Base-by-base conservation (phyloP, 164 flowering plant genomes). In the Dillenia turbinata region DNA sequence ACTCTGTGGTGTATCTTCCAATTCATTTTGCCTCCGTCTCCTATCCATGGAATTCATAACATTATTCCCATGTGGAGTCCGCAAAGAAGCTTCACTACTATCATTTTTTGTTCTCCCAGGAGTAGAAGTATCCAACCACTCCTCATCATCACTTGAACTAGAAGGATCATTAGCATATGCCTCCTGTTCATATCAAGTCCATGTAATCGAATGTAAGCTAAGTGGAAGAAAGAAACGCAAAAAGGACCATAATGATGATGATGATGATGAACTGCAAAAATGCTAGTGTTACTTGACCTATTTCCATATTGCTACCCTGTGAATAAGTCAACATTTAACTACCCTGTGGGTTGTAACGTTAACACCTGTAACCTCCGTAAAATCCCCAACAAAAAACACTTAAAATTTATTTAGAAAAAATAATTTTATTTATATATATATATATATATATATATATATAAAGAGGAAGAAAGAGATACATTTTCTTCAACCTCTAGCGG, bases 61-160 rank as follows among this genome's bases (percentile, higher is more conserved):
- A n/a, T 61, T 63, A 12, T 66, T 71, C 59, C 64, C 71, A 53
- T 65, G 67, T 14, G 68, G 61, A 13, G 74, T 59, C 12, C 11
- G 9, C 46, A 46, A 46, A 68, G 49, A 57, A 46, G 9, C 63
- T 67, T 71, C 59, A 50, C 61, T 65, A 55, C 12, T 14, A 26
- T 52, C 54, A 26, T 57, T 75, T 57, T 57, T 75, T 62, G 64
- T 72, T 60, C 68, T 79, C 57, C 72, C 74, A 54, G 74, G 73
- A 22, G 67, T 56, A 16, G 57, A 65, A 66, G 57, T 51, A 45
- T 77, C 87, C 52, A 52, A 63, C 84, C 79, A 83, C 49, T 80
- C 88, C 59, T 87, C 95, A 73, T 91, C 96, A 68, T 93, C 96
- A 74, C 96, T 94, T 67, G 96, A 91, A 69, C 79, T 82, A 50